Percentiles rank a stretch among this genome's conserved stretches.
These are phyloP conservation scores for Rhodotorula diobovata DNA, from an alignment of 768 basidiomycete species.

Conservation along the genomic window DNA sequence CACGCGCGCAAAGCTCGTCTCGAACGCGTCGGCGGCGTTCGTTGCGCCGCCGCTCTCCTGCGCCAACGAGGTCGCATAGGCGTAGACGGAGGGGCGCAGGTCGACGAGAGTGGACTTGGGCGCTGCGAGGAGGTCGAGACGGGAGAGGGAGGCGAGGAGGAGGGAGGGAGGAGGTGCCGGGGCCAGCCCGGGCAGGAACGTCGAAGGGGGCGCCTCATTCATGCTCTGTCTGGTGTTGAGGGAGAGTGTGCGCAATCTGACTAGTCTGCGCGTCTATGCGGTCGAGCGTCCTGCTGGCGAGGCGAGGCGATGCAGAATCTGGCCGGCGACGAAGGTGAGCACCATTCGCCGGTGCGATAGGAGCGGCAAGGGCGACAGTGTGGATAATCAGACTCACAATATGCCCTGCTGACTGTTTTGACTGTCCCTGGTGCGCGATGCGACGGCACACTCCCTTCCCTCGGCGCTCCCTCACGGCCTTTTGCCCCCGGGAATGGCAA, in stretches of 20 bases:
- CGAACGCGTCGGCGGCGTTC: conserved; percentile 55
- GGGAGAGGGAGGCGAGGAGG: neutral
- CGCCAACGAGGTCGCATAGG: conserved; percentile 24
- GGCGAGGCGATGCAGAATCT: too few relatives aligned
- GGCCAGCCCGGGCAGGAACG: neutral
- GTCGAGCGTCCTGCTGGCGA: too few relatives aligned
- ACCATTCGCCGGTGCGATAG: too few relatives aligned
- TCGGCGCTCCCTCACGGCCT: too few relatives aligned
- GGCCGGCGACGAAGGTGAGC: too few relatives aligned
- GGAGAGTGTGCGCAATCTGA: too few relatives aligned
- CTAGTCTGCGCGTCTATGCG: neutral
- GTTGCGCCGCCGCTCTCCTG: conserved; percentile 39
- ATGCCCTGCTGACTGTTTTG: too few relatives aligned
- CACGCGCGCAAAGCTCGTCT: conserved; percentile 63
- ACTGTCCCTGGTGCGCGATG: too few relatives aligned
- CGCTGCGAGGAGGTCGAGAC: neutral
- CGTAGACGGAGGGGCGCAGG: conserved; percentile 4
- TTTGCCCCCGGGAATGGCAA: too few relatives aligned
- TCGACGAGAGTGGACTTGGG: neutral
- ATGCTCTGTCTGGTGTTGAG: neutral
- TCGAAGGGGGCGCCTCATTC: neutral
- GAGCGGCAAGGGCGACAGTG: too few relatives aligned
- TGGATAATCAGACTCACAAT: too few relatives aligned
- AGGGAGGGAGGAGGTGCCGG: neutral
- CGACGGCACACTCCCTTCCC: too few relatives aligned